Evolutionary conservation across 1,284 basidiomycete genomes (phyloP), one percentile per base, ranked within the genome.

Genomic region (Cryptococcus neoformans): DNA sequence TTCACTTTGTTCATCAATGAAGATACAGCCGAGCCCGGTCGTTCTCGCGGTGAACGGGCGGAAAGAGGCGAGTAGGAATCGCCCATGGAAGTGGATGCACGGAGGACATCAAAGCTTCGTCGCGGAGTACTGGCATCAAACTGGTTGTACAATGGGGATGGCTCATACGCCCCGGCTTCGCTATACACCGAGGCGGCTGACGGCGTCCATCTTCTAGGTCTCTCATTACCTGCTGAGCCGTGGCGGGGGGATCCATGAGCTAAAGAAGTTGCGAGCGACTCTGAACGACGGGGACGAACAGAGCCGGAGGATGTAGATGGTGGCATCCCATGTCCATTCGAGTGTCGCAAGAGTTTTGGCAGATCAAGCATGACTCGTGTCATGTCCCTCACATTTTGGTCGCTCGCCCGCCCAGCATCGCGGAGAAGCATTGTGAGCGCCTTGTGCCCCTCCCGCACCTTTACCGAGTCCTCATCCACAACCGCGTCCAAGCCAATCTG

Each of bases 311-410:
- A 48, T 8, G 53, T 54, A 4, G 52, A 56, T 10, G 48, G 45
- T 12, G 49, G 44, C 36, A 52, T 36, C 6, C 42, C 40, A 16
- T 44, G 10, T n/a, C 14, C 42, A 51, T 41, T 49, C 3, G 44
- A 37, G n/a, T 46, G n/a, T 37, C 59, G 47, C 6, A 65, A n/a
- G 7, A 66, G 14, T 49, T 64, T 67, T 2, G 70, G 69, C 11
- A 70, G 51, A 49, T 69, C 67, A 16, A 76, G 57, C 44, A 76
- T 56, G 21, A 74, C 59, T 10, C 67, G 59, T 4, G 74, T 76
- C 12, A 75, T 57, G 50, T 73, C 69, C 9, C 74, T 61, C 2
- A 75, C 65, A 3, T 64, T 68, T 46, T 72, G 68, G 54, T 76
- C 74, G 1, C 65, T 67, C 7, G 65, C 54, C 35, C 64, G 59